phyloP scores from a whole-genome alignment of 192 early-diverging fungal species.

The Podila epicladia region DNA sequence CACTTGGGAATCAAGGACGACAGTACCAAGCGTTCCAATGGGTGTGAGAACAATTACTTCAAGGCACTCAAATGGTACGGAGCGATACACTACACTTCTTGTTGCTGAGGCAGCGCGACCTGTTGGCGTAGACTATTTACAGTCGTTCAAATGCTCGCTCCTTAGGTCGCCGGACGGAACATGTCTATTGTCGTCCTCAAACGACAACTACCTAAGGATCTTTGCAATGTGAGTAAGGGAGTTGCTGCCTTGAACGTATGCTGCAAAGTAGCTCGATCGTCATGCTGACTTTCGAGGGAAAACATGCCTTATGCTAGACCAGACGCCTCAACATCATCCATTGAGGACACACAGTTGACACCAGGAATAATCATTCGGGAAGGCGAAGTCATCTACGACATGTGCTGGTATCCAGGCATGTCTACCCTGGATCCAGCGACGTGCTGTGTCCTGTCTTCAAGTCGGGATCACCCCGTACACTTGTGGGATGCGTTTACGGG shows the following conservation, averaged over 20 bases:
- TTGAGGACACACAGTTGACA: conserved; percentile 37
- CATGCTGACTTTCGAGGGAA: not conserved
- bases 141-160: not conserved
- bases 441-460: conserved; percentile 69
- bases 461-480: conserved; percentile 81
- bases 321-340: conserved; percentile 13
- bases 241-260: not conserved
- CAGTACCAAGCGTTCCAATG: conserved; percentile 39
- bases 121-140: not conserved
- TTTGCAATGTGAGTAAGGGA: conserved; percentile 56
- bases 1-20: conserved; percentile 26
- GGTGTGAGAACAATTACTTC: conserved; percentile 65
- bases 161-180: conserved; percentile 76
- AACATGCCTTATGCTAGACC: conserved; percentile 10
- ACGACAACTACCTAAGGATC: conserved; percentile 67
- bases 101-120: too few relatives aligned
- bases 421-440: conserved; percentile 63
- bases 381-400: conserved; percentile 70
- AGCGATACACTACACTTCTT: not conserved
- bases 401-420: conserved; percentile 72
- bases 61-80: conserved; percentile 68
- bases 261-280: not conserved
- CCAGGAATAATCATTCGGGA: conserved; percentile 39
- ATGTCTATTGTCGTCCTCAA: conserved; percentile 68
- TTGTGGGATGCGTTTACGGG: conserved; percentile 78